Evolutionary conservation across 768 basidiomycete species (phyloP).

Genomic region (Cystoderma amianthinum): DNA sequence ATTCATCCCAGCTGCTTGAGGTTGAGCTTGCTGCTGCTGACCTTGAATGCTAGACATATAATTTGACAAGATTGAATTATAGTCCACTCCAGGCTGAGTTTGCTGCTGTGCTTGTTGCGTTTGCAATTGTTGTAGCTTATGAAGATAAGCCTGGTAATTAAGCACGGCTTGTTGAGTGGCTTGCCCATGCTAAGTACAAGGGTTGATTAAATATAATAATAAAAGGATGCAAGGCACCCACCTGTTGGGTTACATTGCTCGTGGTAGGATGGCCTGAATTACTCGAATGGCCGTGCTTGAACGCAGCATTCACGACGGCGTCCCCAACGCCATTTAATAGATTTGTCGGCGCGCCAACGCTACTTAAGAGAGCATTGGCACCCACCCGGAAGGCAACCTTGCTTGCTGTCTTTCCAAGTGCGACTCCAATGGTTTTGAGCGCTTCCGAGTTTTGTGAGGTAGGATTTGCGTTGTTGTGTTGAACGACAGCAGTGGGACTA

Average conservation of each 20-base stretch:
- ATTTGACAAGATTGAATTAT: too few species aligned
- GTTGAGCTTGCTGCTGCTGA: not conserved
- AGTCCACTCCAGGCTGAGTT: not conserved
- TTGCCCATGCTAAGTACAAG: too few species aligned
- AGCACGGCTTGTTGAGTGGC: not conserved
- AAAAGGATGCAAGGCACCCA: not conserved
- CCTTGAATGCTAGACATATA: too few species aligned
- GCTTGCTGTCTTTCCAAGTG: not conserved
- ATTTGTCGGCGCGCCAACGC: not conserved
- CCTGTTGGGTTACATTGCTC: too few species aligned
- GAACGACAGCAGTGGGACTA: too few species aligned
- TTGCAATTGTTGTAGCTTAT: not conserved
- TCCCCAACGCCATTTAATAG: not conserved
- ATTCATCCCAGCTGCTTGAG: too few species aligned
- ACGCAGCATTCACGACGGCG: too few species aligned
- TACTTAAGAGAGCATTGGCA: not conserved
- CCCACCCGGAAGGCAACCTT: not conserved
- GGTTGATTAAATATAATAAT: too few species aligned
- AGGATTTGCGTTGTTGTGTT: too few species aligned
- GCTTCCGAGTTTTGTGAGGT: too few species aligned
- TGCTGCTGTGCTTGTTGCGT: not conserved
- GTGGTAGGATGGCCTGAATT: too few species aligned
- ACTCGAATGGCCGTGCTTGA: too few species aligned
- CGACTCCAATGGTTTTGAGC: not conserved
- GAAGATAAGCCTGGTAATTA: not conserved